Percentiles rank a stretch among this genome's conserved stretches.
These are phyloP conservation scores for Suillus luteus DNA, from an alignment of 768 basidiomycete genomes.

Conservation along the genomic window DNA sequence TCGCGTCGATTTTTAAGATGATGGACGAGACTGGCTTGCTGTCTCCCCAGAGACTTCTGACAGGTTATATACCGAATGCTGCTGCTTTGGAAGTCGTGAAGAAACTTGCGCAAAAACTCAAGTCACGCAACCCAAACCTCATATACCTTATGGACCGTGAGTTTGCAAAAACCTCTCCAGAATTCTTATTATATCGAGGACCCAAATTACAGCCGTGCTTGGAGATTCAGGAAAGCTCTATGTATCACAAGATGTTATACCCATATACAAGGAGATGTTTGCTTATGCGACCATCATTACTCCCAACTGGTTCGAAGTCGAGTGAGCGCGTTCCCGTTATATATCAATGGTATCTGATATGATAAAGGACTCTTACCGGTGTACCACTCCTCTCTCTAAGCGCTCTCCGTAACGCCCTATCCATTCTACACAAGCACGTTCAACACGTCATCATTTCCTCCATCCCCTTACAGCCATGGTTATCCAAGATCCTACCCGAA, in stretches of 20 bases:
- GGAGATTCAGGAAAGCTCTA: conserved; percentile 91
- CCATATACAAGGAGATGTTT: conserved; percentile 80
- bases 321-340: conserved; percentile 49
- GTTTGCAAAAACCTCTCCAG: conserved; percentile 30
- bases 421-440: conserved; percentile 75
- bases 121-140: conserved; percentile 54
- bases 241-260: conserved; percentile 83
- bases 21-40: conserved; percentile 81
- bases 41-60: conserved; percentile 71
- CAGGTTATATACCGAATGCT: conserved; percentile 89
- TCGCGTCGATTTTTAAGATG: conserved; percentile 70
- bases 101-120: conserved; percentile 61
- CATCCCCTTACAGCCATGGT: conserved; percentile 68
- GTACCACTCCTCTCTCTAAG: conserved; percentile 62
- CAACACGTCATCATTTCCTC: conserved; percentile 93
- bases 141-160: conserved; percentile 92
- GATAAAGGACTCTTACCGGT: conserved; percentile 71
- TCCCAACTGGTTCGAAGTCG: conserved; percentile 98
- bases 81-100: conserved; percentile 72
- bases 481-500: conserved; percentile 54
- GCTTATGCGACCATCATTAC: conserved; percentile 91
- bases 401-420: conserved; percentile 70
- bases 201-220: conserved; percentile 70
- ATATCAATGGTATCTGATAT: conserved; percentile 4
- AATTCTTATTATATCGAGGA: not conserved